Conservation (phyloP, 371 early-diverging fungal species). For the Mortierella sp. region DNA sequence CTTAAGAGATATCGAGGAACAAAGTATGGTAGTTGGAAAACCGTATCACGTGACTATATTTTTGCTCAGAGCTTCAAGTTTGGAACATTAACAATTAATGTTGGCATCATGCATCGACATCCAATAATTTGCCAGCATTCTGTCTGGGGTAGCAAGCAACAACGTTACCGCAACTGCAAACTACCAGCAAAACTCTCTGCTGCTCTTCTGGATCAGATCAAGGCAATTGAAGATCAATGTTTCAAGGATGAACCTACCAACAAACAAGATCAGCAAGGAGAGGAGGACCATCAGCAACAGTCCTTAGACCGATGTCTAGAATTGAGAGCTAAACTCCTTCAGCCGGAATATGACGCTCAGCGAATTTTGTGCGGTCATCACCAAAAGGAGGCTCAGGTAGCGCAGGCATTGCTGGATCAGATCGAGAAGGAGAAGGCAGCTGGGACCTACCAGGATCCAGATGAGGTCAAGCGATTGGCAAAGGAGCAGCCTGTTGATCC, state of each 20-base stretch:
- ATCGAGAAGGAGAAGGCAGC: slow-evolving; percentile 31
- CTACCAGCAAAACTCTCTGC: slow-evolving; percentile 35
- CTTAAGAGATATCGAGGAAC: no score
- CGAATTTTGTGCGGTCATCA: slow-evolving; percentile 44
- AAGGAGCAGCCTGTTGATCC: slow-evolving; percentile 47
- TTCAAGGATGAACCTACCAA: not conserved
- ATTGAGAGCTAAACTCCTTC: slow-evolving; percentile 15
- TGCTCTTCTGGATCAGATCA: slow-evolving; percentile 16
- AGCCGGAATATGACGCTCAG: slow-evolving; percentile 25
- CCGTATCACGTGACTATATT: not conserved
- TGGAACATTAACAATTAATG: not conserved
- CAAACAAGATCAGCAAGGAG: slow-evolving; percentile 4
- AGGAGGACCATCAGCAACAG: slow-evolving; percentile 6
- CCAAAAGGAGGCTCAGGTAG: slow-evolving; percentile 31
- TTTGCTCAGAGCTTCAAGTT: not conserved
- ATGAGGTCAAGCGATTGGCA: slow-evolving; percentile 24
- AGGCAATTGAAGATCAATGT: slow-evolving; percentile 20
- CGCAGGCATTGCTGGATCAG: slow-evolving; percentile 20
- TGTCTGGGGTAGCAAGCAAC: slow-evolving; percentile 51
- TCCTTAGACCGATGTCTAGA: slow-evolving; percentile 11
- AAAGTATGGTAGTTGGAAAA: no score
- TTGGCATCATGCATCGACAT: slow-evolving; percentile 23
- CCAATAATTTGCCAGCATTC: slow-evolving; percentile 53
- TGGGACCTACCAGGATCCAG: slow-evolving; percentile 34
- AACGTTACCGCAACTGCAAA: slow-evolving; percentile 45